These are phyloP conservation scores for Nicotiana attenuata DNA, from an alignment of 257 asterid genomes.

Conservation along the genomic window DNA sequence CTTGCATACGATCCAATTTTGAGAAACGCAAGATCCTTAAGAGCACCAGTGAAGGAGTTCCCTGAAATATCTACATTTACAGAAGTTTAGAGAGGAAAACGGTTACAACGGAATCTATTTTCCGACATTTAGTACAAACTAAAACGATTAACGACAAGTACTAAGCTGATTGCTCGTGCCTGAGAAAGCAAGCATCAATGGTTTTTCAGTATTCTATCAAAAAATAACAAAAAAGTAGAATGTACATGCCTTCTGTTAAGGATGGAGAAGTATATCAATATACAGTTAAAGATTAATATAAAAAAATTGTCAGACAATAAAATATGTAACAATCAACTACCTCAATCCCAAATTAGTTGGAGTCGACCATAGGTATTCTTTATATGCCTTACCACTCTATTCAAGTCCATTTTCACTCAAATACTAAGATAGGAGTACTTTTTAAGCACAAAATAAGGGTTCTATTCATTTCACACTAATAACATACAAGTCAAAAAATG, in stretches of 20 bases:
- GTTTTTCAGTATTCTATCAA: neutral
- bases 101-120: neutral
- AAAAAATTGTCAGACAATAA: no score
- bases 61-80: neutral
- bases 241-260: neutral
- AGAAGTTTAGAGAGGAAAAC: neutral
- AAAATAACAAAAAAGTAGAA: neutral
- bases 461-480: neutral
- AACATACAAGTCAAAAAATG: neutral
- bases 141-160: neutral
- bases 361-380: neutral
- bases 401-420: neutral
- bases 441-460: neutral
- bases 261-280: neutral
- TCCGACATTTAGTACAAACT: neutral
- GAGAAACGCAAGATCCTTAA: neutral
- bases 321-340: neutral
- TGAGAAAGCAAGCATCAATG: neutral
- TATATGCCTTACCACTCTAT: neutral
- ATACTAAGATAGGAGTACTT: neutral
- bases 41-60: neutral
- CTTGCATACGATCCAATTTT: slow-evolving; percentile 40
- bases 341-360: neutral
- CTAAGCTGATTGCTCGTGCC: neutral
- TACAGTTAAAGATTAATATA: neutral